Evolutionary conservation across 106 monocot species (phyloP).

Genomic region (Gastrodia elata): DNA sequence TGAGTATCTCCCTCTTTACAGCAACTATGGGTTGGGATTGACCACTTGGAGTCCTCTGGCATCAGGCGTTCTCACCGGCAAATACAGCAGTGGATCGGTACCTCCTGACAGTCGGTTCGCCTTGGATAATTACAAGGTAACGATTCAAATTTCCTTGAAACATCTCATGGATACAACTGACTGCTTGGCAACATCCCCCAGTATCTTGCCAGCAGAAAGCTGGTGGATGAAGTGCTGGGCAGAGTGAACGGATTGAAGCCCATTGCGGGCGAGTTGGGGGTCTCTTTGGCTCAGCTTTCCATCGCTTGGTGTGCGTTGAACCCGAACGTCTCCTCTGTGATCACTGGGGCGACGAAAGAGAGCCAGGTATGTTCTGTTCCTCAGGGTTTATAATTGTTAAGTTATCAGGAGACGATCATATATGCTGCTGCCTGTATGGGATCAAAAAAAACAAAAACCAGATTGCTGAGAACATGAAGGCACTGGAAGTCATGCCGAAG

Average conservation of each 20-base stretch:
- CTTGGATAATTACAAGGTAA: conserved; percentile 79
- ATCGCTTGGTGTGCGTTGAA: conserved; percentile 96
- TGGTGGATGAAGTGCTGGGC: conserved; percentile 67
- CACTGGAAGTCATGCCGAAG: conserved; percentile 65
- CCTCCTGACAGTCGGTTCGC: conserved; percentile 85
- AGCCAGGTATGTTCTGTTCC: too few relatives aligned
- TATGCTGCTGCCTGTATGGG: too few relatives aligned
- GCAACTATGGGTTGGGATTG: conserved; percentile 64
- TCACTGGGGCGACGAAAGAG: conserved; percentile 93
- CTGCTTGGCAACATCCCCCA: conserved; percentile 10
- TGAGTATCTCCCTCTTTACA: conserved; percentile 82
- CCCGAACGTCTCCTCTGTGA: conserved; percentile 87
- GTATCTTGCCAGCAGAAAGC: conserved; percentile 84
- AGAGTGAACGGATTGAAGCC: conserved; percentile 82
- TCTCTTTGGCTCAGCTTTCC: conserved; percentile 75
- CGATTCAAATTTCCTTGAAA: too few relatives aligned
- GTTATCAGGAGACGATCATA: too few relatives aligned
- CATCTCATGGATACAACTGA: too few relatives aligned
- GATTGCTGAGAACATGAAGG: conserved; percentile 97
- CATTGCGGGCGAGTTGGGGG: conserved; percentile 68
- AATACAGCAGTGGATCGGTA: conserved; percentile 70
- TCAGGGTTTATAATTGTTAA: too few relatives aligned
- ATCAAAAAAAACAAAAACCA: too few relatives aligned
- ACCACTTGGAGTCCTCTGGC: conserved; percentile 94
- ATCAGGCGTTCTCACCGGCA: conserved; percentile 87